These are phyloP conservation scores for Melanomma pulvis-pyrius DNA, from an alignment of 495 filamentous ascomycete species.

Conservation along the genomic window DNA sequence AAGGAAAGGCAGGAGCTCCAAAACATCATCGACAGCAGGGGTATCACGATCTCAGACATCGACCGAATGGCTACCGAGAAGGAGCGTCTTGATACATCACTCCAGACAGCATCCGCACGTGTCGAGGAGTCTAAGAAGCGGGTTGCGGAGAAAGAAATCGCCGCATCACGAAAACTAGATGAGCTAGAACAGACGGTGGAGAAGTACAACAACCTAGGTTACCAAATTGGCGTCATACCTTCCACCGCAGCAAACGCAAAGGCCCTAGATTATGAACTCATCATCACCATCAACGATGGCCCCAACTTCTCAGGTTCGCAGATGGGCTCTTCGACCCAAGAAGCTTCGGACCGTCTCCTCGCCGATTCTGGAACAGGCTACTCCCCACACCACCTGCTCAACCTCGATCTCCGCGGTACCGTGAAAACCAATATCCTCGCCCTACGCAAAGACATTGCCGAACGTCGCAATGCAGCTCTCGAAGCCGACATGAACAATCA, in stretches of 20 bases:
- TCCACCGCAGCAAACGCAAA: conserved; percentile 81
- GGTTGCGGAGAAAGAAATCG: conserved; percentile 79
- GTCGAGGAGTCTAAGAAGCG: conserved; percentile 82
- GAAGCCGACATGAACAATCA: conserved; percentile 89
- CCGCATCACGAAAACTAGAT: conserved; percentile 80
- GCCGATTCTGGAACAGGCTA: conserved; percentile 82
- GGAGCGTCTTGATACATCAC: conserved; percentile 82
- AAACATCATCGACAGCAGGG: conserved; percentile 82
- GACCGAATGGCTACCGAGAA: conserved; percentile 97
- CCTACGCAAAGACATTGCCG: conserved; percentile 85
- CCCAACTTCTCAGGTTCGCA: conserved; percentile 78
- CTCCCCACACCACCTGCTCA: conserved; percentile 82
- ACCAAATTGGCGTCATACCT: conserved; percentile 89
- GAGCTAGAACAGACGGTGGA: conserved; percentile 85
- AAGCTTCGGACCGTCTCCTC: conserved; percentile 66
- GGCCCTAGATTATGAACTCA: conserved; percentile 79
- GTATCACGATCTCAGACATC: conserved; percentile 94
- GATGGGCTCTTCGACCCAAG: conserved; percentile 58
- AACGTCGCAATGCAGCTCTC: conserved; percentile 75
- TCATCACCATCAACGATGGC: conserved; percentile 65
- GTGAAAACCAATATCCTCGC: conserved; percentile 76
- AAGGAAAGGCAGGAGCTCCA: conserved; percentile 79
- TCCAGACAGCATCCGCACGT: conserved; percentile 70
- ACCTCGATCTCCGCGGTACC: conserved; percentile 77
- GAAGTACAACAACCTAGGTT: conserved; percentile 88